These are phyloP conservation scores for Beauveria rudraprayagi DNA, from an alignment of 2,329 filamentous ascomycete species.

Conservation along the genomic window DNA sequence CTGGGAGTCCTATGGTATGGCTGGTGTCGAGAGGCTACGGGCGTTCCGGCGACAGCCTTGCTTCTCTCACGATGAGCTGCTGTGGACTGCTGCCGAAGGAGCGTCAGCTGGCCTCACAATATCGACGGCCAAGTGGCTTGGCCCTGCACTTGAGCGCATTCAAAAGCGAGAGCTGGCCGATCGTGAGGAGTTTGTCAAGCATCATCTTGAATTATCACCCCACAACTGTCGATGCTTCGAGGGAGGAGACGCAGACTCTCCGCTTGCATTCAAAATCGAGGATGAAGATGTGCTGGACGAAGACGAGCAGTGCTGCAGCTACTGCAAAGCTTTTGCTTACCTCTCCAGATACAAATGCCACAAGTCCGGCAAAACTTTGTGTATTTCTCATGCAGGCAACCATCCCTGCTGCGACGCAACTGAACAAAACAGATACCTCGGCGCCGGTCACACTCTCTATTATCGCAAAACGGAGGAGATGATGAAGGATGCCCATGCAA, in stretches of 20 bases:
- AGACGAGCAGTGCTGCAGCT: slow-evolving; percentile 85
- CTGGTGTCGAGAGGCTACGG: slow-evolving; percentile 78
- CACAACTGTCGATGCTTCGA: slow-evolving; percentile 43
- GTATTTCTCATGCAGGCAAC: slow-evolving; percentile 70
- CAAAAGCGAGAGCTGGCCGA: slow-evolving; percentile 63
- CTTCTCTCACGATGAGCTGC: slow-evolving; percentile 92
- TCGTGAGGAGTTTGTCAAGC: slow-evolving; percentile 59
- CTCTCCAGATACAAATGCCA: slow-evolving; percentile 83
- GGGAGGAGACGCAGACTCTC: slow-evolving; percentile 43
- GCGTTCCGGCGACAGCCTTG: slow-evolving; percentile 86
- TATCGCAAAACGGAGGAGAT: slow-evolving; percentile 70
- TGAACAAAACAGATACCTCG: slow-evolving; percentile 58
- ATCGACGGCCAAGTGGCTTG: slow-evolving; percentile 90
- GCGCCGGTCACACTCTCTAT: slow-evolving; percentile 63
- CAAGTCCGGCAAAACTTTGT: slow-evolving; percentile 72
- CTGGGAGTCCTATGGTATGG: slow-evolving; percentile 88
- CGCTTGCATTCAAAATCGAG: slow-evolving; percentile 55
- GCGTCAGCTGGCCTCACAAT: slow-evolving; percentile 64
- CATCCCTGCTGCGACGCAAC: slow-evolving; percentile 71
- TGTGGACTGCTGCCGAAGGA: slow-evolving; percentile 81
- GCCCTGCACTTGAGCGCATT: slow-evolving; percentile 75
- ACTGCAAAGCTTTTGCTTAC: slow-evolving; percentile 89
- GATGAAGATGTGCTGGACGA: slow-evolving; percentile 78
- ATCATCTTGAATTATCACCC: slow-evolving; percentile 47
- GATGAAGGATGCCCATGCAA: slow-evolving; percentile 59